Evolutionary conservation across 805 yeast genomes (phyloP).

Genomic region (Cyberlindnera maclurae): DNA sequence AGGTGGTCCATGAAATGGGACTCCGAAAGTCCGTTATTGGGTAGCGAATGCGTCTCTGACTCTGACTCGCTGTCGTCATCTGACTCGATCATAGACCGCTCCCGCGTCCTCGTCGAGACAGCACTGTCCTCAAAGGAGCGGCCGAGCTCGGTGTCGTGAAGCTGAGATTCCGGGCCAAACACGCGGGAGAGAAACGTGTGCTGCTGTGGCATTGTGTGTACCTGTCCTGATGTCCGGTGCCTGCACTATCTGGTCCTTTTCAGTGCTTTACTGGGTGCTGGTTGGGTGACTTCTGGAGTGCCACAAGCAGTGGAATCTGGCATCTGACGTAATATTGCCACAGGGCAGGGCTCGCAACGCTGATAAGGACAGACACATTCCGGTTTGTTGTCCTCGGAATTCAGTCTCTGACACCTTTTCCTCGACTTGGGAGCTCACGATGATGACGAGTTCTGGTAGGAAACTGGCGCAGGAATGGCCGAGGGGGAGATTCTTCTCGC

Average conservation of each 20-base stretch:
- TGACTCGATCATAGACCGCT: conserved; percentile 20
- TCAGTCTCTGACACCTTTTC: too few relatives aligned
- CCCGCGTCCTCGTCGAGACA: conserved; percentile 2
- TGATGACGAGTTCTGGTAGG: too few relatives aligned
- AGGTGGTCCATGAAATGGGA: conserved; percentile 7
- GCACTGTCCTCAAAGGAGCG: conserved; percentile 11
- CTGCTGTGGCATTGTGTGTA: conserved; percentile 10
- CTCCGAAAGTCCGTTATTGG: conserved; percentile 9
- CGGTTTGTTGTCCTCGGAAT: not conserved
- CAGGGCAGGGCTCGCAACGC: not conserved
- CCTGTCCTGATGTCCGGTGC: not conserved
- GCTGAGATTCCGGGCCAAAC: conserved; percentile 40
- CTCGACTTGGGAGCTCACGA: too few relatives aligned
- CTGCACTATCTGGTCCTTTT: not conserved
- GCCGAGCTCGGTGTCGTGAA: conserved; percentile 14
- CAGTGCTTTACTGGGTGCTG: not conserved
- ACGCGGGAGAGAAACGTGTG: conserved; percentile 55
- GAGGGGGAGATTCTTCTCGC: conserved; percentile 1
- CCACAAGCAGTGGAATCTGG: too few relatives aligned
- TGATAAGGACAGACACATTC: too few relatives aligned
- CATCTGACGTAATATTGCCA: too few relatives aligned
- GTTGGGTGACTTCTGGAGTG: too few relatives aligned
- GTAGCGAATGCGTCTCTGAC: conserved; percentile 5
- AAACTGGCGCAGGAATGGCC: too few relatives aligned
- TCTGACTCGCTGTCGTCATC: conserved; percentile 12